phyloP scores from a whole-genome alignment of 805 yeast genomes.

The Millerago galiae region DNA sequence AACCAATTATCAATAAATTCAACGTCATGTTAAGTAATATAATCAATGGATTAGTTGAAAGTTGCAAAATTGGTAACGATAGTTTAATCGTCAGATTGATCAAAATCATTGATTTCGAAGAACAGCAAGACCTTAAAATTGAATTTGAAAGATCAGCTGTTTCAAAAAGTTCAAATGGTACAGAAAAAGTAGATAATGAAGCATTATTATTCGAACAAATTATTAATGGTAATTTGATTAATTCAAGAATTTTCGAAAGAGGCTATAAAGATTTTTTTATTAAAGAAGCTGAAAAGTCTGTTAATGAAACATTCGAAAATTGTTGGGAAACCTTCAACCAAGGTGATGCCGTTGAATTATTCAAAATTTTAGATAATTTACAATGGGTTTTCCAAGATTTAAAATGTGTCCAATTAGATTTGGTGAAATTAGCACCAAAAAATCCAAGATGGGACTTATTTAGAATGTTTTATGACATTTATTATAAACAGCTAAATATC shows the following conservation, averaged over 20 bases:
- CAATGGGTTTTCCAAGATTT: conserved; percentile 85
- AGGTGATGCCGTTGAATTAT: conserved; percentile 29
- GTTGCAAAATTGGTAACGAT: conserved; percentile 60
- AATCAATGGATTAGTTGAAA: conserved; percentile 66
- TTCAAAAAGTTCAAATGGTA: conserved; percentile 9
- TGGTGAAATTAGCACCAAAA: conserved; percentile 56
- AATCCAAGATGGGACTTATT: conserved; percentile 75
- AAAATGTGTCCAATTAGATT: conserved; percentile 52
- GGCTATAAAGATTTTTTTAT: conserved; percentile 62
- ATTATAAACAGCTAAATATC: conserved; percentile 59
- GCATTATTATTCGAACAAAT: conserved; percentile 31
- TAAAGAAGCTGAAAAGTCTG: conserved; percentile 49
- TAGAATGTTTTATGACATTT: conserved; percentile 51
- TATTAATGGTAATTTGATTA: conserved; percentile 31
- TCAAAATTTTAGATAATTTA: conserved; percentile 60
- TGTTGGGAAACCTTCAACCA: conserved; percentile 50
- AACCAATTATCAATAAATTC: conserved; percentile 48
- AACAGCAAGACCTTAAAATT: conserved; percentile 63
- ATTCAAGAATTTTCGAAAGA: conserved; percentile 34
- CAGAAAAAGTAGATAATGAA: conserved; percentile 15
- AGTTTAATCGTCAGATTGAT: conserved; percentile 66
- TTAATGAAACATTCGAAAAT: conserved; percentile 60
- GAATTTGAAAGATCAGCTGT: conserved; percentile 7
- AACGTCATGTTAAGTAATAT: conserved; percentile 57
- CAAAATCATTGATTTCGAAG: conserved; percentile 76